Evolutionary conservation across 768 basidiomycete genomes (phyloP), one percentile per base, ranked within the genome.

Genomic region (Hygrophoropsis aurantiaca): DNA sequence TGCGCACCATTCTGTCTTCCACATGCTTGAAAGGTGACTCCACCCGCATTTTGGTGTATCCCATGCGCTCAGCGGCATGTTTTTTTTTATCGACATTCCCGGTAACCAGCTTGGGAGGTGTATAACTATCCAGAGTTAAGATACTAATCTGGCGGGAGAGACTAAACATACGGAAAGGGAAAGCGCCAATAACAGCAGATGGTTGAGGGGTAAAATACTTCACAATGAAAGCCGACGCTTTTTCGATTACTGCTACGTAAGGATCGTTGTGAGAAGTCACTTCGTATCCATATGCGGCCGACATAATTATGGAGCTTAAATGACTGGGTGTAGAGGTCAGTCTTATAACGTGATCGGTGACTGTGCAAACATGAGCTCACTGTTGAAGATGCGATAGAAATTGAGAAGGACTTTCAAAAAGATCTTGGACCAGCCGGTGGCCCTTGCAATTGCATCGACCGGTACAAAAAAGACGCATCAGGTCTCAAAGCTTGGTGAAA

Each of bases 241-340:
- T 20, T 18, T 64, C 51, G 8, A 58, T 65, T 7, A 64, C 41
- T 16, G 24, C 39, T 24, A 69, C 50, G 46, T 68, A 69, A 37
- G 54, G 60, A 36, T 74, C 71, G 18, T 71, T 54, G 24, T 58
- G 56, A 19, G 59, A 33, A 37, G 57, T 36, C 21, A 67, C 57
- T 23, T 68, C 59, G 40, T 70, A 67, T 2, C 69, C 72, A 43
- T 74, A 74, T 1, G 61, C 58, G 16, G 67, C 51, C 23, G 58
- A 58, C 40, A 73, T 62, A 10, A 69, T 63, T 18, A 65, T 50
- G 9, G 62, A 58, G 10, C 62, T 64, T 2, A 65, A 55, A 47
- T 60, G 53, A 26, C 71, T 73, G 24, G 3, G 23, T 43, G 26
- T 30, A 30, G 27, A 30, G 6, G 27, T 30, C 27, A 30, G 13